Base-by-base conservation (phyloP, 371 early-diverging fungal genomes). In the Batrachochytrium dendrobatidis region DNA sequence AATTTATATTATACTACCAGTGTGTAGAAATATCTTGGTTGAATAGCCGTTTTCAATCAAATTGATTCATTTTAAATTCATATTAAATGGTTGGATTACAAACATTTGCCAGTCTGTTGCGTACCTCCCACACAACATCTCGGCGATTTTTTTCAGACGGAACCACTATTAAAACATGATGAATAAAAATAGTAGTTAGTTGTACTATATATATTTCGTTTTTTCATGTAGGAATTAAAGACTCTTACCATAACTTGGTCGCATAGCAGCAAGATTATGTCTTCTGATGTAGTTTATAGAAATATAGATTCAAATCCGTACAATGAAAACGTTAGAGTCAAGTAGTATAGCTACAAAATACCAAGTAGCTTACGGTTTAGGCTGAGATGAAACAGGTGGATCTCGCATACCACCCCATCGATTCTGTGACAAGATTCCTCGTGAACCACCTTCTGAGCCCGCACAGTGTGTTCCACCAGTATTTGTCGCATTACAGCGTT, bases 81-180 rank as follows among this genome's bases (percentile, higher is more conserved):
- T 12, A 12, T n/a, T 39, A 39, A n/a, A n/a, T n/a, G 39, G 12
- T 15, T 39, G 39, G 15, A 39, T 50, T 25, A n/a, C 26, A 26
- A n/a, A 50, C n/a, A n/a, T 22, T 17, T 8, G 50, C 50, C 10
- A 50, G 25, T 15, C 50, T n/a, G n/a, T 7, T 10, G 50, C 50
- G 50, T 18, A 50, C 25, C n/a, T 50, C 10, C 50, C 50, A 50
- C 20, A 50, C 25, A 26, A 54, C 55, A 54, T 54, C 31, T 7
- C 45, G 15, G 17, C 55, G 32, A 49, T 7, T 46, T 20, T 44
- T 54, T 44, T 44, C 48, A 10, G 55, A 45, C 48, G 55, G 55
- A 7, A 39, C 39, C 15, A 39, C 39, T 39, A n/a, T n/a, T 15
- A n/a, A 39, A n/a, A 12, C 15, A 39, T 39, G 39, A n/a, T n/a